phyloP scores from a whole-genome alignment of 2,329 filamentous ascomycete species.

The Trichothecium roseum region DNA sequence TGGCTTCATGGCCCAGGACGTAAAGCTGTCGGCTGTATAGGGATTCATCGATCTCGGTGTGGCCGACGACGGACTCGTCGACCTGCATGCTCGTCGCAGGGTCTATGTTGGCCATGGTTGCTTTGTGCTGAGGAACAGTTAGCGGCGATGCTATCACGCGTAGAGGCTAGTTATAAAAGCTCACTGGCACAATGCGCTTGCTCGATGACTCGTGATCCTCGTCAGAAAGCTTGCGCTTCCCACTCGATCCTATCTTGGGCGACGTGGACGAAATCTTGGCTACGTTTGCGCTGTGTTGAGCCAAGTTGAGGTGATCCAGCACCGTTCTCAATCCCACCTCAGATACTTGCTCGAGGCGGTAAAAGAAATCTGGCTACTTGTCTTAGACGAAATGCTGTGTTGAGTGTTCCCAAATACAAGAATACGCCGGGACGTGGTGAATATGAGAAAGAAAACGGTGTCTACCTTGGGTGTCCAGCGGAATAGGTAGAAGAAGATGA shows the following conservation, averaged over 20 bases:
- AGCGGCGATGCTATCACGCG: background rate
- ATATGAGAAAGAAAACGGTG: too few species aligned
- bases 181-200: slow-evolving; percentile 1
- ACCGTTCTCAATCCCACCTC: slow-evolving; percentile 27
- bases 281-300: slow-evolving; percentile 7
- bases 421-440: too few species aligned
- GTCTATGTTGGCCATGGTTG: slow-evolving; percentile 48
- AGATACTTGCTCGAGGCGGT: slow-evolving; percentile 10
- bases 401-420: too few species aligned
- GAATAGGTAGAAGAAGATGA: too few species aligned
- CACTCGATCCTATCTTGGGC: slow-evolving; percentile 38
- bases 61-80: slow-evolving; percentile 46
- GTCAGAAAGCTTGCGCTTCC: slow-evolving; percentile 58
- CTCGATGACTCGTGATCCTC: slow-evolving; percentile 35
- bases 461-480: too few species aligned
- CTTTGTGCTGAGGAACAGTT: background rate
- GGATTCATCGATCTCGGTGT: slow-evolving; percentile 58
- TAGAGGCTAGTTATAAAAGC: background rate
- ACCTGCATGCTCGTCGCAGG: slow-evolving; percentile 56
- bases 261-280: slow-evolving; percentile 23
- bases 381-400: too few species aligned
- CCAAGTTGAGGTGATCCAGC: slow-evolving; percentile 16
- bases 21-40: slow-evolving; percentile 68
- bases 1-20: slow-evolving; percentile 66
- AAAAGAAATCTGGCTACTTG: too few species aligned